Base-by-base conservation (phyloP, 768 basidiomycete genomes). In the Jaapia argillacea region DNA sequence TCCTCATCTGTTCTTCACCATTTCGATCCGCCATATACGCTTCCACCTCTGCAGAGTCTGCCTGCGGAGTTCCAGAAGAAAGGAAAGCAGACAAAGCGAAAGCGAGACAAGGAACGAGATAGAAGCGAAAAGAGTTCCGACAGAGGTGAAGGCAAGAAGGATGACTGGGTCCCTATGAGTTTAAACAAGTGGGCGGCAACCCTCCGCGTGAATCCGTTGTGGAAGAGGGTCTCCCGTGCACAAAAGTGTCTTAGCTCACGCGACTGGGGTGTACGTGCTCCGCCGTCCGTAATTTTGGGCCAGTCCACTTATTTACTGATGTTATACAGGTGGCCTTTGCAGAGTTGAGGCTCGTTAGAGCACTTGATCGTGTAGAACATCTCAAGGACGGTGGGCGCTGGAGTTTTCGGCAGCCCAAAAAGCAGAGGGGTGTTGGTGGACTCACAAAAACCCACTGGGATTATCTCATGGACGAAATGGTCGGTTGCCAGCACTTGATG, bases 401-500 rank as follows among this genome's bases (percentile, higher is more conserved):
- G 94, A 85, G 85, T 51, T 88, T 94, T 53, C 68, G 94, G 42
- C 96, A 99, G 55, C 91, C 92, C 6, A 97, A 94, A 63, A 94
- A 92, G 61, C 88, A 93, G 55, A 72, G 86, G 46, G 84, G 79
- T 23, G 71, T 91, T 14, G 79, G 82, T 18, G 79, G 81, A 1
- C 51, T 81, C 40, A 66, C 69, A 2, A 96, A 93, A 63, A 78
- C 83, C 1, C 91, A 97, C 55, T 93, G 90, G 90, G 96, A 98
- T 58, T 86, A 92, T 61, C 69, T 99, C 25, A 63, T 99, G 60
- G 94, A 98, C 48, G 96, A 99, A 63, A 91, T 97, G 91, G 90
- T 88, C 43, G 52, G 75, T 66, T 38, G 31, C 37, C 7, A 22
- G 20, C 37, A 33, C 16, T 23, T 21, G 27, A 26, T 35, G 14